phyloP scores from a whole-genome alignment of 352 stramenopile genomes.

The Peronospora farinosa region DNA sequence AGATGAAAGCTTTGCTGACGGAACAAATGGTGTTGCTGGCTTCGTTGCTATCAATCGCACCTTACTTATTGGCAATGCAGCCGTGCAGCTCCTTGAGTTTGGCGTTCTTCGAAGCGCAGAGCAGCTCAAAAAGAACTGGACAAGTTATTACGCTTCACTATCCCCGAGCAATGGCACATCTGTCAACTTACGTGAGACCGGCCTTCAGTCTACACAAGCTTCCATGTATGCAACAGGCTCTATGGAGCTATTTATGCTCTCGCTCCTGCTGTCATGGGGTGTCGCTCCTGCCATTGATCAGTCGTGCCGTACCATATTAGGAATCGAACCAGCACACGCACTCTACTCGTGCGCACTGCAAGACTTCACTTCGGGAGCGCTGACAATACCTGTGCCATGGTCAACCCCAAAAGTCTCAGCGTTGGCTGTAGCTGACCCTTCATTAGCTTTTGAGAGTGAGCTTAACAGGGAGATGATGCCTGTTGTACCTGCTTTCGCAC shows the following conservation, averaged over 20 bases:
- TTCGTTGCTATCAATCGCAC: conserved; percentile 43
- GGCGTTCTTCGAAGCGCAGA: conserved; percentile 57
- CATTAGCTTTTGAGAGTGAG: neutral
- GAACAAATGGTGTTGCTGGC: neutral
- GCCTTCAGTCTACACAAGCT: neutral
- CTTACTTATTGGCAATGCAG: conserved; percentile 46
- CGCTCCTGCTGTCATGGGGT: conserved; percentile 72
- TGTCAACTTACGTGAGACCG: neutral
- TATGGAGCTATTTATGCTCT: conserved; percentile 64
- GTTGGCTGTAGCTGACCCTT: neutral
- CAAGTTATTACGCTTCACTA: conserved; percentile 45
- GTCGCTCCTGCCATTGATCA: conserved; percentile 61
- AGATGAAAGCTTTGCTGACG: conserved; percentile 6
- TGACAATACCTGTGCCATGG: conserved; percentile 72
- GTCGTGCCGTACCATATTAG: conserved; percentile 47
- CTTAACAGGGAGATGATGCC: neutral
- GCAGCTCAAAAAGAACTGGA: conserved; percentile 66
- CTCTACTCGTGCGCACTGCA: conserved; percentile 67
- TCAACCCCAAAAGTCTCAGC: conserved; percentile 16
- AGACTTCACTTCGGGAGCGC: conserved; percentile 41
- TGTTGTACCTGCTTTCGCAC: conserved; percentile 31
- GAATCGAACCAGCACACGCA: conserved; percentile 40
- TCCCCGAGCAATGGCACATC: conserved; percentile 1
- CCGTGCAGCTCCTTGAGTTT: conserved; percentile 60
- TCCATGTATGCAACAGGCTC: conserved; percentile 64